Evolutionary conservation across 768 basidiomycete species (phyloP), one percentile per base, ranked within the genome.

Genomic region (Trametes villosa): DNA sequence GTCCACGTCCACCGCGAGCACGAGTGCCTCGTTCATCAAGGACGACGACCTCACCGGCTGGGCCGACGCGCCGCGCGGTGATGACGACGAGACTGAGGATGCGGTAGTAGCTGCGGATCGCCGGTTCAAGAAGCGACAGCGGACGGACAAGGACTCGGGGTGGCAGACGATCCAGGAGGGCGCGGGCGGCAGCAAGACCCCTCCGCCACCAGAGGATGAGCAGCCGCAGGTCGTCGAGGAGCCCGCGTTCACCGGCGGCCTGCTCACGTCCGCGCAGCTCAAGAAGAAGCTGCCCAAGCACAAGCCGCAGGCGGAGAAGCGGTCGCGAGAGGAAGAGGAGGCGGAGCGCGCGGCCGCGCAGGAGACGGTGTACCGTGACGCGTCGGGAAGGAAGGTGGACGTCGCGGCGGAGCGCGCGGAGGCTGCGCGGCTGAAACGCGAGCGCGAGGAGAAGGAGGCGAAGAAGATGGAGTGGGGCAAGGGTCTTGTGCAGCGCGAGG

Each of bases 381-480:
- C 88, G 17, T 82, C 84, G 18, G 97, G 97, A 34, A 83, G 88
- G 70, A 91, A 90, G 78, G 91, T 98, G 51, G 95, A 98, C 67
- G 85, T 91, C 52, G 93, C 92, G 70, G 83, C 89, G 1, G 90
- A 88, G 29, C 84, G 82, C 57, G 96, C 92, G 15, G 95, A 96
- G 68, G 92, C 93, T 30, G 89, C 89, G 42, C 79, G 87, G 65
- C 72, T 83, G 73, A 94, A 94, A 69, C 82, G 92, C 22, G 89
- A 94, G 70, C 79, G 81, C 59, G 88, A 95, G 71, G 92, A 97
- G 76, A 86, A 85, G 70, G 93, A 96, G 70, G 90, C 90, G 50
- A 78, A 84, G 71, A 96, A 93, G 78, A 94, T 96, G 92, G 92
- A 96, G 72, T 98, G 97, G 97, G 94, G 94, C 0, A 98, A 96